Conservation (phyloP, 2,329 filamentous ascomycete genomes). For the Fusarium oligoseptatum region DNA sequence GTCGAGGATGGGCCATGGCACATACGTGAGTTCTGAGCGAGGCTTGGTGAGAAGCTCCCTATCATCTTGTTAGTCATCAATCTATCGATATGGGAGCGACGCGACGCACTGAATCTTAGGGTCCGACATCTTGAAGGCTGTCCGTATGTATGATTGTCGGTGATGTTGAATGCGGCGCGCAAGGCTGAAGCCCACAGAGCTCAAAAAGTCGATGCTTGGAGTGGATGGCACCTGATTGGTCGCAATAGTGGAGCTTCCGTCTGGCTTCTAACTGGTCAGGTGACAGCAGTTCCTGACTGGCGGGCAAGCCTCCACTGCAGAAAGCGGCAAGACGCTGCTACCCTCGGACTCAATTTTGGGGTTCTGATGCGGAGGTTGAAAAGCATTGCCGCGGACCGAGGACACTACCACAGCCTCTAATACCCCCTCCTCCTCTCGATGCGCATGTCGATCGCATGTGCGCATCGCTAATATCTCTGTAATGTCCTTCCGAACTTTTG, state of each 20-base stretch:
- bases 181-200: slow-evolving; percentile 52
- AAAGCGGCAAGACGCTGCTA: slow-evolving; percentile 39
- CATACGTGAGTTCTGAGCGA: slow-evolving; percentile 91
- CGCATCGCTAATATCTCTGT: slow-evolving; percentile 56
- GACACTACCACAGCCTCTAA: slow-evolving; percentile 35
- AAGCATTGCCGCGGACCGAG: slow-evolving; percentile 50
- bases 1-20: slow-evolving; percentile 22
- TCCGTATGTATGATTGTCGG: slow-evolving; percentile 26
- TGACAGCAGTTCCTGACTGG: slow-evolving; percentile 29
- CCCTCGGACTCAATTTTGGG: slow-evolving; percentile 44
- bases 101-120: slow-evolving; percentile 77
- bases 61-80: slow-evolving; percentile 46
- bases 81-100: not conserved
- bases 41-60: slow-evolving; percentile 93
- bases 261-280: slow-evolving; percentile 31
- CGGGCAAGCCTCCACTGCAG: slow-evolving; percentile 4
- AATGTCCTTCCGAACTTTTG: slow-evolving; percentile 70
- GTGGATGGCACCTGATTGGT: slow-evolving; percentile 47
- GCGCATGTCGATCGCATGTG: slow-evolving; percentile 49
- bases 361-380: slow-evolving; percentile 47
- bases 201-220: slow-evolving; percentile 49
- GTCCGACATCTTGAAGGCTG: slow-evolving; percentile 67
- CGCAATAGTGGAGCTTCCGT: not conserved
- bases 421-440: slow-evolving; percentile 48
- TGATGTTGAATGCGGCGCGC: slow-evolving; percentile 45